Conservation (phyloP, 257 asterid species). For the Craterostigma plantagineum region DNA sequence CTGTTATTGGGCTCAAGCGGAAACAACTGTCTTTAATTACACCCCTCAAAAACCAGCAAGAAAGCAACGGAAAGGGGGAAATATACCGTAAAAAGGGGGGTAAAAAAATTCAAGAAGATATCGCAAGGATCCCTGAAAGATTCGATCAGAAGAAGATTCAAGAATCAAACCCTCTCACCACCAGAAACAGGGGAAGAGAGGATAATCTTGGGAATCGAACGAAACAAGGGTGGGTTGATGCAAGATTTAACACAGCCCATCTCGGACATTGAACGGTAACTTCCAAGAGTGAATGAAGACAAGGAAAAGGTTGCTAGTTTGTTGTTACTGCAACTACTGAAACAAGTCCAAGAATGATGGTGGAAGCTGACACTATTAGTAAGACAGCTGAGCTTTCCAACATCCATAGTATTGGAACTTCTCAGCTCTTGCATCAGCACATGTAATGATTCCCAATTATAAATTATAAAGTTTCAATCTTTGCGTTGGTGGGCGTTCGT, state of each 20-base stretch:
- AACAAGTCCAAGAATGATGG: slow-evolving; percentile 11
- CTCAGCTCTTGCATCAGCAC: slow-evolving; percentile 9
- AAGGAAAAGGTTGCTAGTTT: slow-evolving; percentile 20
- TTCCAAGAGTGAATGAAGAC: slow-evolving; percentile 21
- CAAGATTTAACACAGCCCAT: slow-evolving; percentile 21
- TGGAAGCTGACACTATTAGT: slow-evolving; percentile 28
- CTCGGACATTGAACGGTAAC: slow-evolving; percentile 20
- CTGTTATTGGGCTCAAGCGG: slow-evolving; percentile 11
- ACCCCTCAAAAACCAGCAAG: slow-evolving; percentile 11
- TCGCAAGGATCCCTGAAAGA: background rate
- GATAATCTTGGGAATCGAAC: slow-evolving; percentile 13
- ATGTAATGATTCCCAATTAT: slow-evolving; percentile 1
- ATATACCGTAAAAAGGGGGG: background rate
- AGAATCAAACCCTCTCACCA: slow-evolving; percentile 16
- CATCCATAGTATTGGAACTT: slow-evolving; percentile 14
- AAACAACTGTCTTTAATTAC: slow-evolving; percentile 8
- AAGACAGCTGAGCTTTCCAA: slow-evolving; percentile 8
- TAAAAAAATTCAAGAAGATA: background rate
- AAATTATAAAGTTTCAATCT: no score
- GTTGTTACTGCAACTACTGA: slow-evolving; percentile 13
- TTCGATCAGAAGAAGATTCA: background rate
- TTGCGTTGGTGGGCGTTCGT: no score
- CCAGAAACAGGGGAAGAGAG: slow-evolving; percentile 10
- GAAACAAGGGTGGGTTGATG: slow-evolving; percentile 8
- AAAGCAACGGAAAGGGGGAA: slow-evolving; percentile 1